A percentile compares a stretch with the other conserved stretches of the same genome.
phyloP scores from a whole-genome alignment of 495 filamentous ascomycete genomes.

The Bryoglossum gracile region DNA sequence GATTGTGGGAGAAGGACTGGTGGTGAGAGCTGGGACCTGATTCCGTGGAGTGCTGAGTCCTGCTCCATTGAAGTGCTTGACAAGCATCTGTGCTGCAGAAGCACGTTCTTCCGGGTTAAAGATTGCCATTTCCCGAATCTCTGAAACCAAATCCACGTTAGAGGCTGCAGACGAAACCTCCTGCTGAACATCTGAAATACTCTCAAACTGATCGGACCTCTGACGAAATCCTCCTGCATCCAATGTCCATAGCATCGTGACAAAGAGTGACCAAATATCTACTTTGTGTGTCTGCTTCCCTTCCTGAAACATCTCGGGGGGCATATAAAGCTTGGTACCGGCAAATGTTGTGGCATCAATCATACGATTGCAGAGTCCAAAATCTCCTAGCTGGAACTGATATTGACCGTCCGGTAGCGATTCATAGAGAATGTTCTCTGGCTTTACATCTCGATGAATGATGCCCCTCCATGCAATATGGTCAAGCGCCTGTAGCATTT shows the following conservation, averaged over 20 bases:
- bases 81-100: not conserved
- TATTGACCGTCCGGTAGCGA: not conserved
- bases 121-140: not conserved
- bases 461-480: not conserved
- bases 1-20: not conserved
- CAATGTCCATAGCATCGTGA: conserved; percentile 32
- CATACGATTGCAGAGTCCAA: not conserved
- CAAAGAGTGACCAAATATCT: conserved; percentile 39
- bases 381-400: not conserved
- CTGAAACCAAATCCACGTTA: not conserved
- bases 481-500: not conserved
- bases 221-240: conserved; percentile 21
- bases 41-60: not conserved
- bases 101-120: not conserved
- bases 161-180: conserved; percentile 4
- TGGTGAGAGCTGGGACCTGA: not conserved
- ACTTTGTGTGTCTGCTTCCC: conserved; percentile 29
- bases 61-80: not conserved
- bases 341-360: not conserved
- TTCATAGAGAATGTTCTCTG: not conserved
- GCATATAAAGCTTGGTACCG: not conserved
- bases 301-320: not conserved
- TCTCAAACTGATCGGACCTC: not conserved
- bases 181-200: not conserved
- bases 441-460: not conserved